Conservation (phyloP, 2,329 filamentous ascomycete genomes). For the Harringtonia aguacate region DNA sequence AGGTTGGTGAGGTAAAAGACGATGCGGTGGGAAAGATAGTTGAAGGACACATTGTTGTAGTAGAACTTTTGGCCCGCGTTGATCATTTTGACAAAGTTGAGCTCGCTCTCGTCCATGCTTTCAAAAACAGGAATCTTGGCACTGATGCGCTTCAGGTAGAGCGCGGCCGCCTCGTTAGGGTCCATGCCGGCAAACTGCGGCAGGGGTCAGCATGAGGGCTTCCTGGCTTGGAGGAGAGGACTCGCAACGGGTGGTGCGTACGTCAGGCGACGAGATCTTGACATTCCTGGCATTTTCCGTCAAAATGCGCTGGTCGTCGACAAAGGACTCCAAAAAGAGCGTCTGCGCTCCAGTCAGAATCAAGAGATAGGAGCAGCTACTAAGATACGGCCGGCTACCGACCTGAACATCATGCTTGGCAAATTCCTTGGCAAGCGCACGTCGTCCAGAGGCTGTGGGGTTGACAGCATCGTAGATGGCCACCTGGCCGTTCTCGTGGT, state of each 20-base stretch:
- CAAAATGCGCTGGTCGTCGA: constrained; percentile 86
- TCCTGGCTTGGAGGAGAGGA: too few relatives aligned
- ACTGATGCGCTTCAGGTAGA: constrained; percentile 84
- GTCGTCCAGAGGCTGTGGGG: constrained; percentile 69
- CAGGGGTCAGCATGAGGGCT: not conserved
- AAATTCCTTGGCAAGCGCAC: constrained; percentile 86
- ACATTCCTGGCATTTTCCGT: constrained; percentile 95
- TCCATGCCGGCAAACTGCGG: constrained; percentile 77
- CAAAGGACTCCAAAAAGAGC: constrained; percentile 91
- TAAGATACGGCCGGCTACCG: too few relatives aligned
- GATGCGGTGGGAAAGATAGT: constrained; percentile 91
- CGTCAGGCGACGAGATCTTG: constrained; percentile 94
- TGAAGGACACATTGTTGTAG: constrained; percentile 95
- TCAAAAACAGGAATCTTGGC: constrained; percentile 93
- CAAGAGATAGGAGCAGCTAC: too few relatives aligned
- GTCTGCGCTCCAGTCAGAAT: constrained; percentile 42
- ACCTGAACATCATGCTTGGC: constrained; percentile 94
- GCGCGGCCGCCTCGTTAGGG: constrained; percentile 79
- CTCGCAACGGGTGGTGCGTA: too few relatives aligned
- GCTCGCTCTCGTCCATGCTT: constrained; percentile 85
- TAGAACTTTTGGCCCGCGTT: constrained; percentile 89
- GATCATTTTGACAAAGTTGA: constrained; percentile 99
- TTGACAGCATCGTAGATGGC: constrained; percentile 99
- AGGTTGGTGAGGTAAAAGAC: constrained; percentile 97
- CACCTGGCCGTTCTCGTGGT: constrained; percentile 95